A percentile compares a stretch with the other conserved stretches of the same genome.
Evolutionary conservation across 345 rosid genomes (phyloP).

Genomic region (Hibiscus syriacus): DNA sequence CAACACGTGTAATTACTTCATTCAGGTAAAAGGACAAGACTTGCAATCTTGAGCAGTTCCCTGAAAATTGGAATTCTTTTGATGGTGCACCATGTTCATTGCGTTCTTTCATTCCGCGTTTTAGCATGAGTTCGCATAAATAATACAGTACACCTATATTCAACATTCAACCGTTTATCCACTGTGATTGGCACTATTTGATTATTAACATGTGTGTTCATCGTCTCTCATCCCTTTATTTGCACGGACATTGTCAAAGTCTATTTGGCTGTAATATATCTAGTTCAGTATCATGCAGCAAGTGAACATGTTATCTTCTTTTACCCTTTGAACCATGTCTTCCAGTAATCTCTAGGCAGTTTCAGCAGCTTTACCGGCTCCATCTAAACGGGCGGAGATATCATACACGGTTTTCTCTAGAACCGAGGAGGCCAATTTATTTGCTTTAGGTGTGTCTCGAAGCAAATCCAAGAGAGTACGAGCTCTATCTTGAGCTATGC

Average conservation of each 20-base stretch:
- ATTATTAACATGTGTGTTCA: neutral
- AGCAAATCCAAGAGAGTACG: conserved; percentile 55
- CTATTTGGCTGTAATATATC: neutral
- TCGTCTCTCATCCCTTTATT: neutral
- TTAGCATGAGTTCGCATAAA: neutral
- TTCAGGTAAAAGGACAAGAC: conserved; percentile 66
- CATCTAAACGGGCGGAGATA: conserved; percentile 52
- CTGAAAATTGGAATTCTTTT: conserved; percentile 88
- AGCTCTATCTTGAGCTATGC: conserved; percentile 58
- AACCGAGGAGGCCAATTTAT: conserved; percentile 43
- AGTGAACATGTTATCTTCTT: neutral
- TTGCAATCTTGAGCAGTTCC: conserved; percentile 82
- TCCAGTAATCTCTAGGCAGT: conserved; percentile 60
- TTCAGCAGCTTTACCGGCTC: conserved; percentile 58
- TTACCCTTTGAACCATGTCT: conserved; percentile 57
- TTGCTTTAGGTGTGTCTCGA: conserved; percentile 52
- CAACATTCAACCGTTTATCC: neutral
- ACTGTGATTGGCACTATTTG: neutral
- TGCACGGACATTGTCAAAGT: neutral
- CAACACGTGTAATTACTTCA: conserved; percentile 70
- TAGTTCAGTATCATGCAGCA: neutral
- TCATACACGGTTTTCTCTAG: conserved; percentile 56
- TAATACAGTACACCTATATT: neutral
- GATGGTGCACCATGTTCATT: conserved; percentile 41
- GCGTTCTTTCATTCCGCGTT: neutral